phyloP scores from a whole-genome alignment of 1,139 yeast species.

The Taiozyma sp. region DNA sequence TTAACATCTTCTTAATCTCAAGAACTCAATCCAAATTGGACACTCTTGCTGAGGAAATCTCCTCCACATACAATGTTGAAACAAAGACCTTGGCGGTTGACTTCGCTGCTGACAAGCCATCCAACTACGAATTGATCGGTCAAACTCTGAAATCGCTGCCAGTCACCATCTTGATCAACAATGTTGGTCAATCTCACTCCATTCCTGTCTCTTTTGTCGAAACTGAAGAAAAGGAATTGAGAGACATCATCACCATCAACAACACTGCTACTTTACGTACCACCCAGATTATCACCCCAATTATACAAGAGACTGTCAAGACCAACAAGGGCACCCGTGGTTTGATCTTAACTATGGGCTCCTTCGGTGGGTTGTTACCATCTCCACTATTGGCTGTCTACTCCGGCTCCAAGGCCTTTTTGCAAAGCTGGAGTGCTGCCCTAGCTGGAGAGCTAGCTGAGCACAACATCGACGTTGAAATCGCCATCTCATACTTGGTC shows the following conservation, averaged over 20 bases:
- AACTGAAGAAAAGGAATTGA: slow-evolving; percentile 69
- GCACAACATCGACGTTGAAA: slow-evolving; percentile 75
- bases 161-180: slow-evolving; percentile 77
- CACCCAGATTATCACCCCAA: slow-evolving; percentile 76
- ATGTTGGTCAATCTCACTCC: slow-evolving; percentile 92
- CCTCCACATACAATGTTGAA: slow-evolving; percentile 51
- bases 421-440: slow-evolving; percentile 90
- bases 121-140: slow-evolving; percentile 51
- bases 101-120: slow-evolving; percentile 43
- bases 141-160: slow-evolving; percentile 44
- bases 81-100: slow-evolving; percentile 76
- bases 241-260: slow-evolving; percentile 79
- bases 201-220: slow-evolving; percentile 92
- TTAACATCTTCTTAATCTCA: slow-evolving; percentile 78
- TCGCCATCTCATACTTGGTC: slow-evolving; percentile 85
- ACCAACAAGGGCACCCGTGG: slow-evolving; percentile 46
- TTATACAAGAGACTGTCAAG: slow-evolving; percentile 47
- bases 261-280: slow-evolving; percentile 79
- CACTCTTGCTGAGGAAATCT: slow-evolving; percentile 59
- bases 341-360: slow-evolving; percentile 89
- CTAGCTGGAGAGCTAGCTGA: slow-evolving; percentile 79
- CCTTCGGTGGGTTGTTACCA: slow-evolving; percentile 92
- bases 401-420: slow-evolving; percentile 93
- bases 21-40: slow-evolving; percentile 80
- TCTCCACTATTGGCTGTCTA: slow-evolving; percentile 90